These are phyloP conservation scores for Microdochium nivale DNA, from an alignment of 2,329 filamentous ascomycete genomes.

Conservation along the genomic window DNA sequence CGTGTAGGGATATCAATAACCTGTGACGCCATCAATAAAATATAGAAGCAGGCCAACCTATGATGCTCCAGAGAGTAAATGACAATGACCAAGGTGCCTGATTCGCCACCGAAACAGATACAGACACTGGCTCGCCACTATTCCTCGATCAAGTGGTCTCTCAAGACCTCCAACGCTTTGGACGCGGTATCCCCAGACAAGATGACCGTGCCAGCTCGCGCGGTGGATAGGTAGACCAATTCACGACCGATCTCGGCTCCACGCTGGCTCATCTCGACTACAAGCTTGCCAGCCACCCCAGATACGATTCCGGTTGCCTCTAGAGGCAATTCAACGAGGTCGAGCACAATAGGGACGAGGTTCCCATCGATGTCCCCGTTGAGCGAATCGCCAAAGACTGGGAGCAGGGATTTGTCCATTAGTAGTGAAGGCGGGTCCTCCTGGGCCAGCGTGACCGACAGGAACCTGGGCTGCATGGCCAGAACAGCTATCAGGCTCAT, in stretches of 20 bases:
- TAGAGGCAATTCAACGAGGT: slow-evolving; percentile 70
- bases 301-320: slow-evolving; percentile 94
- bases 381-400: slow-evolving; percentile 62
- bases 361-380: slow-evolving; percentile 66
- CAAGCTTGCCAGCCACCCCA: slow-evolving; percentile 77
- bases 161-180: slow-evolving; percentile 65
- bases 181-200: slow-evolving; percentile 65
- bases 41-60: no score
- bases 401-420: slow-evolving; percentile 59
- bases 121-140: no score
- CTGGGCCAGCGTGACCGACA: slow-evolving; percentile 65
- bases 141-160: slow-evolving; percentile 33
- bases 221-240: slow-evolving; percentile 85
- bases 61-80: no score
- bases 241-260: slow-evolving; percentile 48
- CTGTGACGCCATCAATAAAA: no score
- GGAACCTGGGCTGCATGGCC: slow-evolving; percentile 55
- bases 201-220: slow-evolving; percentile 81
- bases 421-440: slow-evolving; percentile 68
- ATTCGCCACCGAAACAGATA: no score
- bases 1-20: no score
- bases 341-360: slow-evolving; percentile 79
- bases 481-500: slow-evolving; percentile 54
- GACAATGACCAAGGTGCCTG: no score
- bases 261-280: slow-evolving; percentile 55